Evolutionary conservation across 106 monocot genomes (phyloP).

Genomic region (Gastrodia elata): DNA sequence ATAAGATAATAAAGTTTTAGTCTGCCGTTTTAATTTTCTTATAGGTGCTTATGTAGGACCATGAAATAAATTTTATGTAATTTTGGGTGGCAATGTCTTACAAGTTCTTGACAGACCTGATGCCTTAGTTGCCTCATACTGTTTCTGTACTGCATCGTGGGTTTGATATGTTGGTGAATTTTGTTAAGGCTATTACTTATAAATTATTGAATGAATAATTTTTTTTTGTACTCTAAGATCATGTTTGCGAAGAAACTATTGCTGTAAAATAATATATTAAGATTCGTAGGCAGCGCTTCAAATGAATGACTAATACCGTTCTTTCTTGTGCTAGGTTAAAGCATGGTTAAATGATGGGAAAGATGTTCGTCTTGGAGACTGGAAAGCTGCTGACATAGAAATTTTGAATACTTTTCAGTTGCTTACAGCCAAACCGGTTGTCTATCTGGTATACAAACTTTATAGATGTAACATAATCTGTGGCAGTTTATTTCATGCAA

Average conservation of each 20-base stretch:
- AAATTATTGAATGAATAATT: background rate
- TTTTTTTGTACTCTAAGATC: background rate
- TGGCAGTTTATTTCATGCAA: background rate
- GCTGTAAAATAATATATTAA: background rate
- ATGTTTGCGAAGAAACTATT: background rate
- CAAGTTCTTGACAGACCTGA: constrained; percentile 3
- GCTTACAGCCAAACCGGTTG: constrained; percentile 89
- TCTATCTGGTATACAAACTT: constrained; percentile 64
- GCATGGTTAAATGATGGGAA: constrained; percentile 76
- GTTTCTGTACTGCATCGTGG: background rate
- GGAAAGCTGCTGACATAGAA: constrained; percentile 97
- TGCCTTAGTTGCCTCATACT: background rate
- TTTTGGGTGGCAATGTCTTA: background rate
- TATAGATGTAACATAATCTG: background rate
- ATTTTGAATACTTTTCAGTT: constrained; percentile 90
- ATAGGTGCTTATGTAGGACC: background rate
- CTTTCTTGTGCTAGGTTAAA: constrained; percentile 43
- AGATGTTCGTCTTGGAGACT: constrained; percentile 92
- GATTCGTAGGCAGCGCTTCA: background rate
- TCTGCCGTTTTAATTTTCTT: background rate
- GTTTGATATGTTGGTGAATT: background rate
- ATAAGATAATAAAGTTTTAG: no score
- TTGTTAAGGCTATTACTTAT: background rate
- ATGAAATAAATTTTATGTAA: background rate
- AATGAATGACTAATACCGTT: background rate